Evolutionary conservation across 2,329 filamentous ascomycete species (phyloP), one percentile per base, ranked within the genome.

Genomic region (Hypoxylon sp.): DNA sequence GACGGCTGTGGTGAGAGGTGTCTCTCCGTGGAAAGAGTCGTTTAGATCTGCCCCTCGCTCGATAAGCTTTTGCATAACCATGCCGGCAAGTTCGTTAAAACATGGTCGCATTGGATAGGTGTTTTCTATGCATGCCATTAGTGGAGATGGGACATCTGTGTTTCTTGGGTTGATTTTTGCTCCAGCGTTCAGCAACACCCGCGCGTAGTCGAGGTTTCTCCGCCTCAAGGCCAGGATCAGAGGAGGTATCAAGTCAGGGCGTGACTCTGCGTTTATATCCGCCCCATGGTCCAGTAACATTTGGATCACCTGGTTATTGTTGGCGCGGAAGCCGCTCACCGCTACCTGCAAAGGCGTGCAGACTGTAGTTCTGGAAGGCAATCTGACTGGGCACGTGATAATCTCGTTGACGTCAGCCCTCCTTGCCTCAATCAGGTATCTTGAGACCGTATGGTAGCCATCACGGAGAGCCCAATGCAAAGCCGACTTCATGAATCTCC

Each of bases 271-370:
- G 19, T 62, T 43, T 20, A 48, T 50, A 20, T 56, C 51, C n/a
- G 63, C 63, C 24, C 63, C 63, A 22, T 62, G 59, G 17, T 50
- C 20, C 11, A 62, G 17, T 15, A 65, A 15, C 19, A 11, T 37
- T 13, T 48, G 19, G 41, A 62, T 59, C 11, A 24, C 49, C 30
- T 24, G 3, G 13, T 5, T 13, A 28, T 59, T 59, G 22, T 54
- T 2, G 11, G 6, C 3, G 1, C 17, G 1, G 7, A 6, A 5
- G 1, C 17, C 7, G 11, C 8, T 13, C 2, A 50, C 26, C 13
- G 59, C 63, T 11, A 46, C 24, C 30, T 59, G 19, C 22, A 65
- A 30, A 39, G 63, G 63, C 15, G 51, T 56, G 6, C 17, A 5
- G 10, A 1, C 6, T 20, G 24, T 7, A 26, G 24, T 4, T 37